Evolutionary conservation across 352 stramenopile genomes (phyloP).

Genomic region (Proteromonas lacertae): DNA sequence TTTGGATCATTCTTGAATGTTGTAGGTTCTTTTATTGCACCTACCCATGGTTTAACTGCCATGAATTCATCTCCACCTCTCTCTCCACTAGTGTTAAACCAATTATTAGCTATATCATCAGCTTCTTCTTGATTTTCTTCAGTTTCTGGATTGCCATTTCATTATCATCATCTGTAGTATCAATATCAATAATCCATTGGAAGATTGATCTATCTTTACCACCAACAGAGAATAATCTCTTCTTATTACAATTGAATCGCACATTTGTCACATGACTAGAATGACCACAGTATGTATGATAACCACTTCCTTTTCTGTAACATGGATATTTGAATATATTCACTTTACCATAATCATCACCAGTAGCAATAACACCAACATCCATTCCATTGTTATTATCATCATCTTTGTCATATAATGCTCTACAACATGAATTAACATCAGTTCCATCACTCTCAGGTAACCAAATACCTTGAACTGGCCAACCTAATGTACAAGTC

Average conservation of each 20-base stretch:
- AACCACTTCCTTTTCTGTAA: slow-evolving; percentile 18
- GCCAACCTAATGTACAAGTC: slow-evolving; percentile 34
- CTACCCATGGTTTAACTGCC: slow-evolving; percentile 16
- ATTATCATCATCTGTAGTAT: neutral
- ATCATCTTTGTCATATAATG: too few species aligned
- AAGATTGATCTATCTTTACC: slow-evolving; percentile 34
- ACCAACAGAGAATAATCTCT: slow-evolving; percentile 25
- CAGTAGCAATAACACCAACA: slow-evolving; percentile 22
- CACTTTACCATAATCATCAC: slow-evolving; percentile 39
- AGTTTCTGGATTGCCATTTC: slow-evolving; percentile 1
- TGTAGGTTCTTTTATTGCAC: slow-evolving; percentile 13
- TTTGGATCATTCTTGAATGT: neutral
- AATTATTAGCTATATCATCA: neutral
- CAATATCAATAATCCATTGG: slow-evolving; percentile 20
- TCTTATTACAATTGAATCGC: slow-evolving; percentile 22
- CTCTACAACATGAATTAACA: slow-evolving; percentile 21
- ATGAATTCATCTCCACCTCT: slow-evolving; percentile 19
- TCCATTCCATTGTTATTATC: too few species aligned
- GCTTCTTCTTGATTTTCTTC: neutral
- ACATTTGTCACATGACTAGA: slow-evolving; percentile 40
- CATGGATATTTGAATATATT: slow-evolving; percentile 44
- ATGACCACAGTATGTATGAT: slow-evolving; percentile 24
- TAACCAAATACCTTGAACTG: slow-evolving; percentile 29
- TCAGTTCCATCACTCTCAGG: slow-evolving; percentile 16
- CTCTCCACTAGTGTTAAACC: neutral